These are phyloP conservation scores for Cryptococcus hybrid DNA, from an alignment of 1,284 basidiomycete genomes.

Conservation along the genomic window DNA sequence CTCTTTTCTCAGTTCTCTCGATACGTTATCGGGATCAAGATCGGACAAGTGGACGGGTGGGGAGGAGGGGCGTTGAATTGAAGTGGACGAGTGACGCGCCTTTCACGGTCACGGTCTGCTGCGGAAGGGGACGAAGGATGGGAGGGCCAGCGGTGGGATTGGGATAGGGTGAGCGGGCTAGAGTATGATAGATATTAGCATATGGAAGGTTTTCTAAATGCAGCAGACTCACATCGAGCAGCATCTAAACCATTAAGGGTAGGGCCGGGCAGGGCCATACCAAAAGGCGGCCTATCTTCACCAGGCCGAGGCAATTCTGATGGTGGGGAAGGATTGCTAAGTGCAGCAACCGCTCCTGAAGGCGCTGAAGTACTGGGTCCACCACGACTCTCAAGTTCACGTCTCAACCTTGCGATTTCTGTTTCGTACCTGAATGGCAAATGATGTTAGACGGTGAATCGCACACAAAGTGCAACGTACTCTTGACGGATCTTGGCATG, in stretches of 20 bases:
- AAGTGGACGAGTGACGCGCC: neutral
- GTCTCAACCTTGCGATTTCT: conserved; percentile 64
- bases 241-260: conserved; percentile 33
- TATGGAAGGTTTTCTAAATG: neutral
- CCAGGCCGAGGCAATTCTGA: conserved; percentile 35
- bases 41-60: conserved; percentile 50
- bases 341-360: conserved; percentile 13
- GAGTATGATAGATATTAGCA: neutral
- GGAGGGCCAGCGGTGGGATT: conserved; percentile 21
- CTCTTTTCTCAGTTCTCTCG: conserved; percentile 64
- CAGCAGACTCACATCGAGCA: conserved; percentile 13
- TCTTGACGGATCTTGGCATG: conserved; percentile 68
- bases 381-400: conserved; percentile 60
- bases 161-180: conserved; percentile 36
- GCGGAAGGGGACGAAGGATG: conserved; percentile 31
- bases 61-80: conserved; percentile 22
- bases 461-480: conserved; percentile 37
- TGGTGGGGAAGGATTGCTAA: conserved; percentile 26
- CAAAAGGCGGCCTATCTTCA: conserved; percentile 15
- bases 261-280: conserved; percentile 21
- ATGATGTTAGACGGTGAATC: neutral
- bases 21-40: conserved; percentile 55
- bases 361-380: conserved; percentile 12
- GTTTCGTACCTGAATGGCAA: conserved; percentile 60
- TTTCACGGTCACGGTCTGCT: conserved; percentile 13